Evolutionary conservation across 306 rosid species (phyloP), one percentile per base, ranked within the genome.

Genomic region (Dryas alaskensis): DNA sequence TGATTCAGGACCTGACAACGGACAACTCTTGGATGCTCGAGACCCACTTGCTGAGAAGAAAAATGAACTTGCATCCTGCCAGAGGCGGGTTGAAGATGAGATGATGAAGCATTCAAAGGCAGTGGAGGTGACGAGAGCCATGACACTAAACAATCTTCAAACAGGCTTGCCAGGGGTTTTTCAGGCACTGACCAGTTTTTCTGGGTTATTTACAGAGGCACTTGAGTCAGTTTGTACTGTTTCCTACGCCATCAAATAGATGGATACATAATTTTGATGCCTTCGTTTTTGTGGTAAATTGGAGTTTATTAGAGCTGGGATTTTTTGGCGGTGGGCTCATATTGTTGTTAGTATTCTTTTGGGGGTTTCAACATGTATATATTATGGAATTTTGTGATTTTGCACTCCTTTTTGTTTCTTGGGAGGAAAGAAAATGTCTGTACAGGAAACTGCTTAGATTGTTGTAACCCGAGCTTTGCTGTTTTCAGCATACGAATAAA

Each of bases 81-180:
- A 92, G 71, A 84, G 97, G 76, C 97, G 99, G 27, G 99, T 95
- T 0, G 96, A 88, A 82, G 99, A 95, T 19, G 99, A 95, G 85
- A 84, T 92, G 92, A 67, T 79, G 81, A 92, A 69, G 81, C 97
- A 95, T 82, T 86, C 97, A 0, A 95, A 92, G 79, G 92, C 99
- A 9, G 90, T 78, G 7, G 97, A 92, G 86, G 93, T 88, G 61
- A 95, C 99, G 4, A 86, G 98, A 84, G 96, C 98, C 27, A 81
- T 92, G 99, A 95, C 99, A 0, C 89, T 95, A 16, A 92, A 95
- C 79, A 82, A 95, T 80, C 90, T 95, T 45, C 99, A 95, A 68
- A 95, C 99, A 22, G 99, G 98, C 9, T 86, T 95, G 85, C 99
- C 99, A 4, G 99, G 98, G 27, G 99, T 95, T 8, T 95, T 95